Evolutionary conservation across 805 yeast species (phyloP).

Genomic region (Candida hispaniensis): DNA sequence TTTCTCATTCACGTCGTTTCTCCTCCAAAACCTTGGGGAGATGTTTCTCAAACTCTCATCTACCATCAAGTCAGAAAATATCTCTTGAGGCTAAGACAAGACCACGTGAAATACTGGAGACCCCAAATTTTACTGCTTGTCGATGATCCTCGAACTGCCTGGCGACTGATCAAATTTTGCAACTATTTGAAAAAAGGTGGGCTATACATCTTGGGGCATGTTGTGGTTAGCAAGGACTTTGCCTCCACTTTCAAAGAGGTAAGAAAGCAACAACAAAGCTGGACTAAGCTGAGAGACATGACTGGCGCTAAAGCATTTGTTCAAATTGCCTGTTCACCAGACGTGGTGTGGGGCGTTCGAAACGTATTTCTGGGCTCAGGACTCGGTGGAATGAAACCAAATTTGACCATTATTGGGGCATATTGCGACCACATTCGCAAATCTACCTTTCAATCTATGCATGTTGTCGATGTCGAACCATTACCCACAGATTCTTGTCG

Average conservation of each 20-base stretch:
- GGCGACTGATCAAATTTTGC: slow-evolving; percentile 88
- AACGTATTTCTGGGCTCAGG: slow-evolving; percentile 90
- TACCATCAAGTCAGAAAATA: slow-evolving; percentile 96
- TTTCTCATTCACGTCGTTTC: slow-evolving; percentile 76
- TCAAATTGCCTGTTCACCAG: slow-evolving; percentile 80
- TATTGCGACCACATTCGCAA: slow-evolving; percentile 44
- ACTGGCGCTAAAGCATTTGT: slow-evolving; percentile 84
- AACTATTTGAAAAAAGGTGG: slow-evolving; percentile 95
- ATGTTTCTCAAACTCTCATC: slow-evolving; percentile 87
- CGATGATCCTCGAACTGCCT: slow-evolving; percentile 83
- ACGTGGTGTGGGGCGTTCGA: slow-evolving; percentile 88
- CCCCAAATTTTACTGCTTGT: slow-evolving; percentile 85
- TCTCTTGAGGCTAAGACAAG: slow-evolving; percentile 67
- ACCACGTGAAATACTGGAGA: slow-evolving; percentile 96
- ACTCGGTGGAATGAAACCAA: slow-evolving; percentile 97
- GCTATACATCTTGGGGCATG: slow-evolving; percentile 84
- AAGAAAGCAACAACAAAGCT: slow-evolving; percentile 61
- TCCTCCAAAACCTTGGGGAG: slow-evolving; percentile 97
- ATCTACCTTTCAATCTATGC: slow-evolving; percentile 17
- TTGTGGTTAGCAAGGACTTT: slow-evolving; percentile 54
- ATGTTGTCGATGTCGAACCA: slow-evolving; percentile 31
- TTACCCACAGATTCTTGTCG: slow-evolving; percentile 75
- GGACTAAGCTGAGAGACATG: slow-evolving; percentile 73
- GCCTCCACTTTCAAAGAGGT: slow-evolving; percentile 59
- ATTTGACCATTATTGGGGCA: slow-evolving; percentile 85